phyloP scores from a whole-genome alignment of 106 monocot species.

The Allium cepa region DNA sequence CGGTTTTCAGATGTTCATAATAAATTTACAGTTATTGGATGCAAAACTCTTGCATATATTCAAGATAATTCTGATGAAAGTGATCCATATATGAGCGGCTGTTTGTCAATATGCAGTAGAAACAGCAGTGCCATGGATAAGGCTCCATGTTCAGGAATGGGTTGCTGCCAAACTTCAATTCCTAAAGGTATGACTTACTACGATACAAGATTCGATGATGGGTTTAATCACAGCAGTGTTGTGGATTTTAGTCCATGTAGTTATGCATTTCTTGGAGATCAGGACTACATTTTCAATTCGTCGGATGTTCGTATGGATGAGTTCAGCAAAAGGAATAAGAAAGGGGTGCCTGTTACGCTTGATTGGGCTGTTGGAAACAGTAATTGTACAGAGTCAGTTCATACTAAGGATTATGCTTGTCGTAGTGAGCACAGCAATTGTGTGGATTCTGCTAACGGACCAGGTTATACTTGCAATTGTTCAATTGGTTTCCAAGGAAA shows the following conservation, averaged over 20 bases:
- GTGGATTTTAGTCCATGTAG: constrained; percentile 26
- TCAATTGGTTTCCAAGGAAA: constrained; percentile 26
- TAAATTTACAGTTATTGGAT: constrained; percentile 47
- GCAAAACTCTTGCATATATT: constrained; percentile 21
- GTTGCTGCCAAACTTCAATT: constrained; percentile 52
- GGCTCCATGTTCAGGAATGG: constrained; percentile 35
- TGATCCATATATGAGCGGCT: constrained; percentile 18
- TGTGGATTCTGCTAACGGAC: background rate
- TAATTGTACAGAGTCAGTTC: constrained; percentile 3
- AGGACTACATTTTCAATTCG: constrained; percentile 15
- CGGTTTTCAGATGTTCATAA: constrained; percentile 31
- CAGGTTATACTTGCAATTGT: constrained; percentile 24
- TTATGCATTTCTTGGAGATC: constrained; percentile 22
- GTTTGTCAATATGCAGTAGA: constrained; percentile 27
- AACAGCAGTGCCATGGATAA: constrained; percentile 1
- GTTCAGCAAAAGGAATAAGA: background rate
- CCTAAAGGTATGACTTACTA: constrained; percentile 20
- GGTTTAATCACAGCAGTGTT: constrained; percentile 4
- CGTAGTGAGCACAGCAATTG: background rate
- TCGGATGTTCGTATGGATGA: constrained; percentile 5
- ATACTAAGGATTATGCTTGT: background rate
- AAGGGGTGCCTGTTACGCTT: constrained; percentile 2
- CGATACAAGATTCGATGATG: background rate
- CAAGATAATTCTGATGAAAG: background rate
- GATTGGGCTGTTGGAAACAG: constrained; percentile 28